Conservation (phyloP, 495 filamentous ascomycete species). For the Xylaria sp. region DNA sequence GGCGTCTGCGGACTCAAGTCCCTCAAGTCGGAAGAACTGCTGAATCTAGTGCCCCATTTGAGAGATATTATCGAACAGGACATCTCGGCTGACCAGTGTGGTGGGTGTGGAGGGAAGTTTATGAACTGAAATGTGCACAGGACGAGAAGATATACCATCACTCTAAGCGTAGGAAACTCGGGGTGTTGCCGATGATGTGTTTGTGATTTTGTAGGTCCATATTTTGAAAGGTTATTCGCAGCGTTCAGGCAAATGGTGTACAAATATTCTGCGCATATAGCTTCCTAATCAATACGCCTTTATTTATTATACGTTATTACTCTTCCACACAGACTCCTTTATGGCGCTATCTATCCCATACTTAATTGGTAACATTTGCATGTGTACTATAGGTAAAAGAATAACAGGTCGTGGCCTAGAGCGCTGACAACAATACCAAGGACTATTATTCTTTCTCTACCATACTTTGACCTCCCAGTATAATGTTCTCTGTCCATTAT, state of each 20-base stretch:
- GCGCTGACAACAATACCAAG: no score
- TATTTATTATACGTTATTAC: no score
- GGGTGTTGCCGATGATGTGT: neutral
- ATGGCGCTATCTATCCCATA: no score
- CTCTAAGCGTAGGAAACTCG: no score
- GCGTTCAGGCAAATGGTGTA: neutral
- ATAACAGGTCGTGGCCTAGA: no score
- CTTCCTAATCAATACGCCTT: neutral
- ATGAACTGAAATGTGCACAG: conserved; percentile 28
- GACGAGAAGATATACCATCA: neutral
- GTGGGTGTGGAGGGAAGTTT: conserved; percentile 57
- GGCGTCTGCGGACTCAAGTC: conserved; percentile 52
- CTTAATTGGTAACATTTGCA: no score
- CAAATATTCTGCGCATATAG: neutral
- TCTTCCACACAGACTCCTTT: no score
- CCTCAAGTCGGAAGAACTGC: conserved; percentile 41
- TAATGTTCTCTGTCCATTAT: no score
- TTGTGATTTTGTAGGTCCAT: neutral
- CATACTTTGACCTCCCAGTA: no score
- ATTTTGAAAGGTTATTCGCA: neutral
- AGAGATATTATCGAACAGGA: conserved; percentile 39
- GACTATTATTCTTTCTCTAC: no score
- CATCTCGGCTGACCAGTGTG: conserved; percentile 47
- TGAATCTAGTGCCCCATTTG: conserved; percentile 39
- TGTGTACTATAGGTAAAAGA: no score